Conservation (phyloP, 2,329 filamentous ascomycete genomes). For the Coniella lustricola region DNA sequence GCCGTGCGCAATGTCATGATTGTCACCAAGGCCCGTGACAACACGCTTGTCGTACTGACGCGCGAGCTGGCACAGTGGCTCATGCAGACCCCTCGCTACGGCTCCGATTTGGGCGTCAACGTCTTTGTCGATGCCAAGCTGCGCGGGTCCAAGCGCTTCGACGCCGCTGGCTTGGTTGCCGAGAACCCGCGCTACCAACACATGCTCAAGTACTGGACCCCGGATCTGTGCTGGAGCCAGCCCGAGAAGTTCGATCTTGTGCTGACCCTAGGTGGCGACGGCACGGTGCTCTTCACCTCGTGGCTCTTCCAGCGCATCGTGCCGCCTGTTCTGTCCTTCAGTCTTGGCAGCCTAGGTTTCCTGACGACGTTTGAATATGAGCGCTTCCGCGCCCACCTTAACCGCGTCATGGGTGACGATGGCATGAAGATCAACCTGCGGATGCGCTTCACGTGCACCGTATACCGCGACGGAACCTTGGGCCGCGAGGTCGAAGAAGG, state of each 20-base stretch:
- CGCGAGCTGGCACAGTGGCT: slow-evolving; percentile 84
- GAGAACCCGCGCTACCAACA: slow-evolving; percentile 69
- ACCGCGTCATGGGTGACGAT: slow-evolving; percentile 83
- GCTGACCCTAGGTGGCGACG: slow-evolving; percentile 77
- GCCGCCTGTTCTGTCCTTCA: slow-evolving; percentile 78
- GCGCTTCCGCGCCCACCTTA: slow-evolving; percentile 78
- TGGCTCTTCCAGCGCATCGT: slow-evolving; percentile 91
- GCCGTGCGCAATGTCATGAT: slow-evolving; percentile 96
- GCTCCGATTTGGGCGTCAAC: slow-evolving; percentile 82
- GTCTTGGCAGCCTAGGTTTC: slow-evolving; percentile 79
- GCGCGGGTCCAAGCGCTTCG: slow-evolving; percentile 79
- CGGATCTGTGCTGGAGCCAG: slow-evolving; percentile 86
- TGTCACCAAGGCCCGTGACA: slow-evolving; percentile 94
- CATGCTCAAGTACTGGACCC: slow-evolving; percentile 94
- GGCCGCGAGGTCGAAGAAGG: slow-evolving; percentile 71
- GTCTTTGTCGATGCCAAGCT: slow-evolving; percentile 98
- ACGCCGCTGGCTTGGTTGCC: slow-evolving; percentile 63
- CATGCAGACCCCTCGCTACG: slow-evolving; percentile 80
- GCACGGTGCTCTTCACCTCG: slow-evolving; percentile 80
- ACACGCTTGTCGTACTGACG: slow-evolving; percentile 82
- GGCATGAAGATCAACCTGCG: slow-evolving; percentile 97
- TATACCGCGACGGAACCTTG: slow-evolving; percentile 65
- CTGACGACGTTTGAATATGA: slow-evolving; percentile 83
- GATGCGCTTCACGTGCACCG: slow-evolving; percentile 98
- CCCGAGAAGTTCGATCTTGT: slow-evolving; percentile 96